Conservation (phyloP, 2,329 filamentous ascomycete species). For the Cytospora leucostoma region DNA sequence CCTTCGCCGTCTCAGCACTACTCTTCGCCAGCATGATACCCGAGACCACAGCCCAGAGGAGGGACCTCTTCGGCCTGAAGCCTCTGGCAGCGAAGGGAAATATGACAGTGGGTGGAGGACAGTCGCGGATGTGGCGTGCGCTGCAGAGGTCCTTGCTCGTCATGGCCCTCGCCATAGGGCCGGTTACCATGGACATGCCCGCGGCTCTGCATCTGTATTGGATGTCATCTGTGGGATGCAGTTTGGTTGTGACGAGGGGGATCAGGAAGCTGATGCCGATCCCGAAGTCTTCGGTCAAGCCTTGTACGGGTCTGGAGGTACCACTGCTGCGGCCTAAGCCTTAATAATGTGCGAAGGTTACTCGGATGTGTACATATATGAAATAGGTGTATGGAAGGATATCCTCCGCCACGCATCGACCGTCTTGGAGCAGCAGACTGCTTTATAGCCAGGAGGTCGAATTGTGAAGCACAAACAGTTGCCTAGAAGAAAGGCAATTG, state of each 20-base stretch:
- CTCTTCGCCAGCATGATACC: conserved; percentile 41
- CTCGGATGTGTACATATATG: conserved; percentile 13
- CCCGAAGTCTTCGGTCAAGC: conserved; percentile 20
- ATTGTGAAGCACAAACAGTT: background rate
- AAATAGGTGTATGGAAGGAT: background rate
- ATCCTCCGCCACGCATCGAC: background rate
- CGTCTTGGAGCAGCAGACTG: background rate
- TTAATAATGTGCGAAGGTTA: background rate
- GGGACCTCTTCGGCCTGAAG: conserved; percentile 32
- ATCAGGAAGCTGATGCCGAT: conserved; percentile 35
- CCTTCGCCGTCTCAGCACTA: conserved; percentile 42
- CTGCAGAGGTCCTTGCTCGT: conserved; percentile 37
- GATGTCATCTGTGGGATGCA: conserved; percentile 39
- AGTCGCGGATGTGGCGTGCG: conserved; percentile 12
- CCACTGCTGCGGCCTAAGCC: conserved; percentile 25
- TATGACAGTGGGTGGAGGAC: conserved; percentile 3
- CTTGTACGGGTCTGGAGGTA: conserved; percentile 30
- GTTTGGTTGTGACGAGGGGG: conserved; percentile 29
- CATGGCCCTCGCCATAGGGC: conserved; percentile 38
- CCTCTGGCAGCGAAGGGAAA: conserved; percentile 13
- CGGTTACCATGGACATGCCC: conserved; percentile 42
- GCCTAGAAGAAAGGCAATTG: background rate
- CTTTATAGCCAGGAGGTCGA: background rate
- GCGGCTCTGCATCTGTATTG: conserved; percentile 48
- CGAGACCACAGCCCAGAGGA: conserved; percentile 30